Evolutionary conservation across 345 rosid species (phyloP), one percentile per base, ranked within the genome.

Genomic region (Rhodomyrtus tomentosa): DNA sequence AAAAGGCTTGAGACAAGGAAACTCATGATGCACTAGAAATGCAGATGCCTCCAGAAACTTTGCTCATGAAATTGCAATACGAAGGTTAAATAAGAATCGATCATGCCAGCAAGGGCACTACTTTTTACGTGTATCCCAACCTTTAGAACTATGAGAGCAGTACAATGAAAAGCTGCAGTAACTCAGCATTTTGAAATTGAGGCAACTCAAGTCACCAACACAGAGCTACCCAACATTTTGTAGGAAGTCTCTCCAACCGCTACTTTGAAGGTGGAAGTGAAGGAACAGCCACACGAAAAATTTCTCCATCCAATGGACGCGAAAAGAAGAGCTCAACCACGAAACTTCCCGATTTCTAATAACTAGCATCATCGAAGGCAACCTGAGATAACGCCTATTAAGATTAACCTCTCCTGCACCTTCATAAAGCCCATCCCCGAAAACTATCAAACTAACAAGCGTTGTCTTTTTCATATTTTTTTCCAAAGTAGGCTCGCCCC

Each of bases 381-480:
- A 36, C 14, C 0, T 3, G 14, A 68, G 76, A 68, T 18, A 68
- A 36, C 0, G 79, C 20, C 24, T 0, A 36, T 18, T 18, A 36
- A 0, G 79, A 36, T 18, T 36, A 21, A 9, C 79, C 2, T 68
- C 6, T 13, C 24, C 79, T 1, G 45, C 45, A 36, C 79, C 76
- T 36, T 15, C 74, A 16, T 36, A 29, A 62, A 29, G n/a, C 40
- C 21, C 21, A 29, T 29, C 40, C 40, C 79, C 0, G 25, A 36
- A 68, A 68, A 36, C 20, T 21, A 36, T 36, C 24, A 68, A 68
- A 68, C 24, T 20, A 20, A 68, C 9, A 36, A 68, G 79, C 74
- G 36, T 36, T 10, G 25, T 18, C 45, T 20, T 68, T 68, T 68
- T 36, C 45, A 32, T 18, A 7, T 36, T 7, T 68, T 36, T 62